phyloP scores from a whole-genome alignment of 257 asterid species.

The Salvia rosmarinus region DNA sequence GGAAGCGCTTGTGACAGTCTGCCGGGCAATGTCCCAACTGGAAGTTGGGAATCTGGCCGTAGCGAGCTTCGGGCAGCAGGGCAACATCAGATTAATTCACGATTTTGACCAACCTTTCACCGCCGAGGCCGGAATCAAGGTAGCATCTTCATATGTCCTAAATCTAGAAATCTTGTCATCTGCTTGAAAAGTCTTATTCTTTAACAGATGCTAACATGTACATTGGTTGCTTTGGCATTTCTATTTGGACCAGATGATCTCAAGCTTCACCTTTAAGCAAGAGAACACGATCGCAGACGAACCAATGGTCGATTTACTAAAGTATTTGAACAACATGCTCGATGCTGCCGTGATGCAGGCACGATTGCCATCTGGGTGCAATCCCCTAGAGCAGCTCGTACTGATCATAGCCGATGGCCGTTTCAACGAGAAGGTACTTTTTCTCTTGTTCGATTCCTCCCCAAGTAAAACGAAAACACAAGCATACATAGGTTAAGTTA shows the following conservation, averaged over 20 bases:
- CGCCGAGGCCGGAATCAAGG: constrained; percentile 90
- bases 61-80: constrained; percentile 92
- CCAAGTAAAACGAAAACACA: background rate
- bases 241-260: constrained; percentile 66
- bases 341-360: constrained; percentile 67
- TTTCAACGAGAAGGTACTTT: constrained; percentile 74
- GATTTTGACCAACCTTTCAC: constrained; percentile 85
- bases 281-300: constrained; percentile 78
- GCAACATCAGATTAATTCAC: constrained; percentile 76
- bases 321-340: constrained; percentile 71
- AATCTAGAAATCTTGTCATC: background rate
- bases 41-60: constrained; percentile 92
- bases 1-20: constrained; percentile 91
- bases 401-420: constrained; percentile 92
- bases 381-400: constrained; percentile 96
- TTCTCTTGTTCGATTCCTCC: constrained; percentile 4
- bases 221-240: constrained; percentile 9
- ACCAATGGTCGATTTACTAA: constrained; percentile 84
- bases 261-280: constrained; percentile 87
- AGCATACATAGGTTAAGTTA: background rate
- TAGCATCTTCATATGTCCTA: constrained; percentile 23
- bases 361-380: constrained; percentile 79
- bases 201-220: background rate
- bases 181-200: background rate
- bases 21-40: constrained; percentile 95